A percentile compares a stretch with the other conserved stretches of the same genome.
phyloP scores from a whole-genome alignment of 202 grass and related monocot species.

The Cymbopogon flexuosus region DNA sequence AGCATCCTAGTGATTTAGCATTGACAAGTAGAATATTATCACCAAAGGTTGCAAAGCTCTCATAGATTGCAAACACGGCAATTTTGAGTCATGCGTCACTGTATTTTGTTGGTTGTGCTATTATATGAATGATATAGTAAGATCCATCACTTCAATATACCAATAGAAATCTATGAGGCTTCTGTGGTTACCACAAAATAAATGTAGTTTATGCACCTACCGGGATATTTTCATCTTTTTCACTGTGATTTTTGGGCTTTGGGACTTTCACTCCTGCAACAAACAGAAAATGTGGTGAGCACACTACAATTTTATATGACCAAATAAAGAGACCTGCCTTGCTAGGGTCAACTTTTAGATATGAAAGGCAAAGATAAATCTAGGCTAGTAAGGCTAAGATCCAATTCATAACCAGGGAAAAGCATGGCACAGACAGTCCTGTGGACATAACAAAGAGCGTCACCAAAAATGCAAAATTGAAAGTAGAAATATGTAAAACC shows the following conservation, averaged over 20 bases:
- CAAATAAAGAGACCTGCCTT: slow-evolving; percentile 1
- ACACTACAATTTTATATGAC: not conserved
- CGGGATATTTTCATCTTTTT: slow-evolving; percentile 38
- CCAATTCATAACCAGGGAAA: not conserved
- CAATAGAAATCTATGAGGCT: not conserved
- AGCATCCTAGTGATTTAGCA: not conserved
- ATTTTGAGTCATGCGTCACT: not conserved
- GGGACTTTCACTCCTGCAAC: slow-evolving; percentile 58
- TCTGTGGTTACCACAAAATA: slow-evolving; percentile 11
- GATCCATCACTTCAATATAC: not conserved
- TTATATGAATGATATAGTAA: not conserved
- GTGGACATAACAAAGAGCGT: not conserved
- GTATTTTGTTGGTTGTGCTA: not conserved
- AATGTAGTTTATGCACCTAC: slow-evolving; percentile 38
- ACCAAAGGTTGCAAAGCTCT: not conserved
- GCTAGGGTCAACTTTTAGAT: not conserved
- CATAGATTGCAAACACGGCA: not conserved
- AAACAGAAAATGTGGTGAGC: not conserved
- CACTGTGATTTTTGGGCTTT: slow-evolving; percentile 35
- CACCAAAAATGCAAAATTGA: not conserved
- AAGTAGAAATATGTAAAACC: slow-evolving; percentile 28
- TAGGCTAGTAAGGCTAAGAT: not conserved
- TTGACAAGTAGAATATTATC: not conserved
- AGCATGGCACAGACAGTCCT: not conserved
- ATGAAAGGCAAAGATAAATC: not conserved